phyloP scores from a whole-genome alignment of 2,329 filamentous ascomycete genomes.

The Alternaria alternata region DNA sequence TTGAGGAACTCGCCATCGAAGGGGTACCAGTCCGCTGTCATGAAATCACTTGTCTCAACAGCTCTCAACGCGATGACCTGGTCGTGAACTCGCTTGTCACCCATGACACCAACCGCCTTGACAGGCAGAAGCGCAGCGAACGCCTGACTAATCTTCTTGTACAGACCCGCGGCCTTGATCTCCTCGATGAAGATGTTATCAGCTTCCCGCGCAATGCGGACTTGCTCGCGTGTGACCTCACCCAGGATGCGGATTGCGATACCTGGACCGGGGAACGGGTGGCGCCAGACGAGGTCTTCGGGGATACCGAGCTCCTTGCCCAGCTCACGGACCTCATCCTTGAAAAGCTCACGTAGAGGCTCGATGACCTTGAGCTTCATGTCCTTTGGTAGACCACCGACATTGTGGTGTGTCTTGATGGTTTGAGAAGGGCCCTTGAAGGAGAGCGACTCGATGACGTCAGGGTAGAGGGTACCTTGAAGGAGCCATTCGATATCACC shows the following conservation, averaged over 20 bases:
- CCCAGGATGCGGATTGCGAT: slow-evolving; percentile 84
- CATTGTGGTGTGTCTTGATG: slow-evolving; percentile 79
- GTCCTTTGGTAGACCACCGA: slow-evolving; percentile 71
- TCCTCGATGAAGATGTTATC: slow-evolving; percentile 80
- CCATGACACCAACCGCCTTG: slow-evolving; percentile 72
- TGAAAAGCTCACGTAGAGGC: slow-evolving; percentile 81
- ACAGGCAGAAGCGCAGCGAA: slow-evolving; percentile 73
- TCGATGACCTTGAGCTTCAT: slow-evolving; percentile 77
- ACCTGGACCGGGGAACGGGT: slow-evolving; percentile 79
- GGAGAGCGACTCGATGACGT: slow-evolving; percentile 74
- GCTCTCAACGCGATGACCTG: slow-evolving; percentile 69
- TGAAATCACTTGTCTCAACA: slow-evolving; percentile 72
- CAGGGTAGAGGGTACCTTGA: slow-evolving; percentile 84
- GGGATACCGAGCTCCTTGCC: slow-evolving; percentile 75
- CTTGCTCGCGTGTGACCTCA: slow-evolving; percentile 80
- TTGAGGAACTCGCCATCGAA: slow-evolving; percentile 72
- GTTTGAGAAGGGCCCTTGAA: slow-evolving; percentile 76
- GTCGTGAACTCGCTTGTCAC: slow-evolving; percentile 73
- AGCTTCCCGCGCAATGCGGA: slow-evolving; percentile 79
- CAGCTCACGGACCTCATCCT: slow-evolving; percentile 78
- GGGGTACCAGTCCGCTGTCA: slow-evolving; percentile 75
- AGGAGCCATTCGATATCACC: slow-evolving; percentile 86
- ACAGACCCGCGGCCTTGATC: slow-evolving; percentile 76
- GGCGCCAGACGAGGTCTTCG: slow-evolving; percentile 78
- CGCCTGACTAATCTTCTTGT: slow-evolving; percentile 74